Base-by-base conservation (phyloP, 2,329 filamentous ascomycete genomes). In the Sodiomyces alkalinus region DNA sequence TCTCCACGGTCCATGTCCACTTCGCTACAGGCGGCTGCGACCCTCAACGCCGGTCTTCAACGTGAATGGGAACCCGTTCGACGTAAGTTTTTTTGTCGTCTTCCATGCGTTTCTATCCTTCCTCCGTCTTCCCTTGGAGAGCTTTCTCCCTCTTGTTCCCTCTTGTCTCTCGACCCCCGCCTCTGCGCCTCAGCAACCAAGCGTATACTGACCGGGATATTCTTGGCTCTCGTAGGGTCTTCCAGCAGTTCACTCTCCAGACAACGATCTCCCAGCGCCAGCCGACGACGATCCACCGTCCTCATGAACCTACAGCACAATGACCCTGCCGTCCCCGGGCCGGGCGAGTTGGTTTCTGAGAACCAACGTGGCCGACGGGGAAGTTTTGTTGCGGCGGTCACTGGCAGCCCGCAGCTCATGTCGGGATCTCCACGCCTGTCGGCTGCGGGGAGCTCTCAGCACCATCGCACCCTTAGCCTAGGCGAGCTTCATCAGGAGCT, bases 401-500 rank as follows among this genome's bases (percentile, higher is more conserved):
- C 50, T 19, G 42, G 46, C 19, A 64, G 61, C 39, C 59, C 61
- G 22, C 58, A 57, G 32, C 53, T 55, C n/a, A 37, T 64, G 4
- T 50, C 63, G 33, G 44, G 56, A 31, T 68, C 64, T 7, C 61
- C 66, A 6, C 47, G 59, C 28, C 43, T 53, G 30, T 48, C 46
- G 18, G 39, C 41, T 22, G 46, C 53, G 19, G 20, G 32, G 13
- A 31, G 31, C 22, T 67, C 72, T 11, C 64, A 71, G 39, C 76
- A 80, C 43, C 67, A 71, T 39, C 63, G 79, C 27, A 56, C 74
- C 1, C 77, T 77, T 3, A 83, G 78, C 45, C 51, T 85, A 36
- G 79, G 79, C 12, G 78, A 83, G 49, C 66, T 85, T 22, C 78
- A 85, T 40, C 79, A 85, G 46, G 76, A 83, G 51, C 60, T 85